Evolutionary conservation across 345 rosid genomes (phyloP), one percentile per base, ranked within the genome.

Genomic region (Gossypium longicalyx): DNA sequence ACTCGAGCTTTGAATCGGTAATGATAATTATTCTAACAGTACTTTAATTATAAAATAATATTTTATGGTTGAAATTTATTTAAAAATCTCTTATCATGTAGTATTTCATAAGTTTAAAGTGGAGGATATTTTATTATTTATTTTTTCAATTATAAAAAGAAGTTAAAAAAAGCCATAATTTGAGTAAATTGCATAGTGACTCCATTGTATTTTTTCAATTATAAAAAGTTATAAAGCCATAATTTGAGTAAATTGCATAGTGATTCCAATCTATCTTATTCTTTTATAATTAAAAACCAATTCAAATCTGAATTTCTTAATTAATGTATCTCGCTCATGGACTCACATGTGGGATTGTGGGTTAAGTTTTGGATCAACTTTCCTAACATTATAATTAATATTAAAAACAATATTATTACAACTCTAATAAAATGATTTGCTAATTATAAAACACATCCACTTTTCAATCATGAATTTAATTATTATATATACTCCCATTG

Each of bases 381-480:
- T 38, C 23, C 44, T 9, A 51, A 70, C 51, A 60, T 15, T 48
- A 69, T 51, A 45, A 38, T 20, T 16, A 13, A 13, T 52, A 5
- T 52, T 17, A 0, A 3, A 17, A 16, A 11, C 4, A 22, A 12
- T 13, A 13, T 22, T 9, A 77, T 16, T 9, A 15, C 17, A 57
- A 66, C 17, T 45, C 67, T 16, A 54, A 53, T 53, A 0, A 34
- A 9, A 69, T 51, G 29, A 70, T 53, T 53, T 29, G 0, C 53
- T 53, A 53, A 53, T n/a, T 16, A 56, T 53, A 2, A 53, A 11
- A 71, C 49, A 53, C 7, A 38, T 38, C 43, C 43, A 59, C 45
- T 56, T 68, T 68, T 52, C 81, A 78, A 25, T 78, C 62, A 67
- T 48, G 54, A 48, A 67, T 58, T 34, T 38, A 45, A 54, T 66